Conservation (phyloP, 768 basidiomycete species). For the Mycena filopes region DNA sequence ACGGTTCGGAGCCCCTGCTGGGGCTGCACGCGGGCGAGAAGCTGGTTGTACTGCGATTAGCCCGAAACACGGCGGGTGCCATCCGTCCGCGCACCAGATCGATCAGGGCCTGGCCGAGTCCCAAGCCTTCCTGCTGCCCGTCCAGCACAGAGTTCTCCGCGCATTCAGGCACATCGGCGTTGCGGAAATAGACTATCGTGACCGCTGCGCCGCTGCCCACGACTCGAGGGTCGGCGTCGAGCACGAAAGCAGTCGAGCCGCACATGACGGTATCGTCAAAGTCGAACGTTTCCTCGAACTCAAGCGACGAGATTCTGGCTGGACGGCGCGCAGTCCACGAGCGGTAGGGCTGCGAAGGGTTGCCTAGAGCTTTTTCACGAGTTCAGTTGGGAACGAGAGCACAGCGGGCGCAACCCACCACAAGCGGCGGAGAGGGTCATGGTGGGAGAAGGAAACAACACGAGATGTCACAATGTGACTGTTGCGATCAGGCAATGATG, state of each 20-base stretch:
- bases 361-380: no score
- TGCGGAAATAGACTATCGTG: not conserved
- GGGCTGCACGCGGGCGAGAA: slow-evolving; percentile 6
- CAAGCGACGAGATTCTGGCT: no score
- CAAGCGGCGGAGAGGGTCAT: no score
- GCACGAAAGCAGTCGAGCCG: not conserved
- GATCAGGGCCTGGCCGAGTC: not conserved
- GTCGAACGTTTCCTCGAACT: no score
- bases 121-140: not conserved
- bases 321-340: no score
- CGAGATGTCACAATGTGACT: no score
- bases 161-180: slow-evolving; percentile 1
- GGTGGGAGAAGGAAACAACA: no score
- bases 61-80: not conserved
- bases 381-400: no score
- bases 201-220: slow-evolving; percentile 13
- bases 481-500: no score
- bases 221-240: slow-evolving; percentile 10
- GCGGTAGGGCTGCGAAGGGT: no score
- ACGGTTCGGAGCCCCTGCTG: not conserved
- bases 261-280: not conserved
- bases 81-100: slow-evolving; percentile 1
- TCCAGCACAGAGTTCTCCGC: slow-evolving; percentile 13
- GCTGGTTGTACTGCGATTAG: not conserved
- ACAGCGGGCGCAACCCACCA: no score